Evolutionary conservation across 352 stramenopile species (phyloP).

Genomic region (Pseudoperonospora humuli): DNA sequence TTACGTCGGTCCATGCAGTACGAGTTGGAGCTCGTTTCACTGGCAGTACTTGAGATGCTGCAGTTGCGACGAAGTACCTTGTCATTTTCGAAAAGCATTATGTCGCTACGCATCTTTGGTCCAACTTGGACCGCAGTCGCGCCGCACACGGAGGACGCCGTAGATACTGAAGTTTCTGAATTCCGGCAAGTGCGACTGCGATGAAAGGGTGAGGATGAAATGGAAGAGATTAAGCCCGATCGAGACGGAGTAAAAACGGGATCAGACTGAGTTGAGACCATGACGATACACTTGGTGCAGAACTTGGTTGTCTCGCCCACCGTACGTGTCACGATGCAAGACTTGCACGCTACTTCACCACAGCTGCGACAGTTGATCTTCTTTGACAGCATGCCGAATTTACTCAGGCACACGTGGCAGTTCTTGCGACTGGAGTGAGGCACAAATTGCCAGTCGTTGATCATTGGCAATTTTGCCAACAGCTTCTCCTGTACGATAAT

Average conservation of each 20-base stretch:
- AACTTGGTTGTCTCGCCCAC: conserved; percentile 54
- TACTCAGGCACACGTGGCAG: conserved; percentile 51
- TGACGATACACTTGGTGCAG: conserved; percentile 64
- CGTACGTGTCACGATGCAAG: conserved; percentile 51
- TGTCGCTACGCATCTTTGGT: conserved; percentile 27
- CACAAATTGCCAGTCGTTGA: conserved; percentile 44
- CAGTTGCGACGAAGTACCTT: conserved; percentile 21
- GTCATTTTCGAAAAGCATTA: conserved; percentile 33
- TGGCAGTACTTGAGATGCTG: conserved; percentile 34
- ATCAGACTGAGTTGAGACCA: conserved; percentile 39
- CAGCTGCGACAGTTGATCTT: conserved; percentile 70
- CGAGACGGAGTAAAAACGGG: conserved; percentile 15
- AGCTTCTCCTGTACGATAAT: conserved; percentile 44
- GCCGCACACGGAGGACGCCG: conserved; percentile 16
- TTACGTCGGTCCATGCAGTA: conserved; percentile 22
- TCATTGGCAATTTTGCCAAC: conserved; percentile 34
- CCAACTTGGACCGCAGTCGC: conserved; percentile 6
- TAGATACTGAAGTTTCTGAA: conserved; percentile 22
- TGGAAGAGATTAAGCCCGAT: conserved; percentile 25
- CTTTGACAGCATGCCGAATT: conserved; percentile 66
- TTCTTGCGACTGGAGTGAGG: conserved; percentile 39
- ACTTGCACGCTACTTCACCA: conserved; percentile 71
- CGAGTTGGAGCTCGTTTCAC: conserved; percentile 34
- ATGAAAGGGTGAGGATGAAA: conserved; percentile 23
- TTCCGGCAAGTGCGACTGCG: conserved; percentile 16